Evolutionary conservation across 208 protist species (phyloP), one percentile per base, ranked within the genome.

Genomic region (Leishmania lainsoni): DNA sequence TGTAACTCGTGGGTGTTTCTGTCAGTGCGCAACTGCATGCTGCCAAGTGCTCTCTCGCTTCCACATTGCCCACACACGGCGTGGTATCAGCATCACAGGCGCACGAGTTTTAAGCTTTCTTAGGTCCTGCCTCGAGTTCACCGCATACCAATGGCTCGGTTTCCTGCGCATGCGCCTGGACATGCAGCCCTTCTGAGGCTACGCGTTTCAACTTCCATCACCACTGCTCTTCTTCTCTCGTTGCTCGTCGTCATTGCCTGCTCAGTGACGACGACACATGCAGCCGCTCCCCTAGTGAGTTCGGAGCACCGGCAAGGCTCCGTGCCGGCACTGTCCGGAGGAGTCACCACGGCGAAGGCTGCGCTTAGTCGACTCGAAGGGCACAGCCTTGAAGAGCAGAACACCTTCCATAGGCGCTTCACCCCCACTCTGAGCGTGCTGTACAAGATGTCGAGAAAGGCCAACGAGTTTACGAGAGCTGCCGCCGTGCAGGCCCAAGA

Each of bases 401-500:
- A 79, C 65, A 3, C 39, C 20, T 70, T 79, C 54, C 45, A 39
- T 29, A 74, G 42, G 45, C 48, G 54, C 22, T 51, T 58, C 42
- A 79, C 79, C 39, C 56, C 80, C 32, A 72, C 68, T 22, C 66
- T 83, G 51, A 51, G 66, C 42, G 26, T 79, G 35, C 14, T 79
- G 14, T 76, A 79, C 54, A 69, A 74, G 17, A 51, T 45, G 51
- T 75, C 66, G 0, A 16, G 2, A 66, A 56, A 32, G 26, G 29
- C 17, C 4, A 16, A 48, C 12, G 29, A 69, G 56, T 32, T 42
- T 8, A 16, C 20, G 35, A 71, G 12, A 3, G 5, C 6, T 3
- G 65, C 17, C 65, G 20, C 32, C n/a, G 59, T n/a, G n/a, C 59
- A 29, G 22, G 56, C 56, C 6, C 26, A 39, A 16, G 32, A 39